Conservation (phyloP, 2,329 filamentous ascomycete species). For the Metarhizium robertsii region DNA sequence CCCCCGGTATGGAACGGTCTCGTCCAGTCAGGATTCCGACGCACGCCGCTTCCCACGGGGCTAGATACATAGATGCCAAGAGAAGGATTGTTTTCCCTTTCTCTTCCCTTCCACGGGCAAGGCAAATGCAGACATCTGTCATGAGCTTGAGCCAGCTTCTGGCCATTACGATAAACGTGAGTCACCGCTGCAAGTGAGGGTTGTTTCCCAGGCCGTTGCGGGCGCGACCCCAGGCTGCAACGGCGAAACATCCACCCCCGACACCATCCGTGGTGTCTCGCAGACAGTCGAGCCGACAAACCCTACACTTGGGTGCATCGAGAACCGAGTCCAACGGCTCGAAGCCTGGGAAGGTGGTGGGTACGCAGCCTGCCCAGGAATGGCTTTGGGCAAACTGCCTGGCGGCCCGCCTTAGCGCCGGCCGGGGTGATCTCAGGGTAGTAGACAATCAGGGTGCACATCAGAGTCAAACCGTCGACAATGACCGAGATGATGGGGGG, state of each 20-base stretch:
- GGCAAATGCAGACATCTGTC: too few species aligned
- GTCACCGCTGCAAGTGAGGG: not conserved
- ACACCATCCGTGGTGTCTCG: not conserved
- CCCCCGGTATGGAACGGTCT: not conserved
- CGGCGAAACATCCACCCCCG: not conserved
- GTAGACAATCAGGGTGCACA: not conserved
- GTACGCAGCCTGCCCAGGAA: not conserved
- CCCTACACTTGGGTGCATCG: not conserved
- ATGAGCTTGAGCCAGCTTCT: too few species aligned
- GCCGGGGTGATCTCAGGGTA: too few species aligned
- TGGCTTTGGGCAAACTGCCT: constrained; percentile 2
- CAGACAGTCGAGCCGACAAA: not conserved
- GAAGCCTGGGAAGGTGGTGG: not conserved
- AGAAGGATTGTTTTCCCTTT: too few species aligned
- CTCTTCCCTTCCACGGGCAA: too few species aligned
- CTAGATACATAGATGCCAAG: too few species aligned
- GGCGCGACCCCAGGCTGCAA: not conserved
- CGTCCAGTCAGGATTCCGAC: too few species aligned
- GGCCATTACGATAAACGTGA: not conserved
- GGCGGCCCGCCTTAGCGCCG: not conserved
- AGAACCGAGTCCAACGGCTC: not conserved
- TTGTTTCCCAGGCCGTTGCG: not conserved
- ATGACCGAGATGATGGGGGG: not conserved
- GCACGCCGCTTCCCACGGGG: too few species aligned
- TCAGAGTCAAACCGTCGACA: too few species aligned